These are phyloP conservation scores for Eucalyptus guilfoylei DNA, from an alignment of 345 rosid genomes.

Conservation along the genomic window DNA sequence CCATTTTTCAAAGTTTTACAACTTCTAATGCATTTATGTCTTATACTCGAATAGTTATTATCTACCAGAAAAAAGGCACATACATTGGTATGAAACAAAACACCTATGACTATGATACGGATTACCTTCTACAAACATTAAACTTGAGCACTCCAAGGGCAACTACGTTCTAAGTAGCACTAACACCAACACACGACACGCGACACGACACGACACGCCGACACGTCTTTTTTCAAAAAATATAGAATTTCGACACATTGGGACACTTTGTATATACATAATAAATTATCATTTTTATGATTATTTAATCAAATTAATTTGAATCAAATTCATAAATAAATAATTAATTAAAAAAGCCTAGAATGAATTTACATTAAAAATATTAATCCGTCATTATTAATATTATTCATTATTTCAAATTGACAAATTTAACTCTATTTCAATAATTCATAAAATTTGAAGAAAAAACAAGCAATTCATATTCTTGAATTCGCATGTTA, in stretches of 20 bases:
- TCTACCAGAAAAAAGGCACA: neutral
- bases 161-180: fast-evolving
- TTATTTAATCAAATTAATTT: no score
- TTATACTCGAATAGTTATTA: neutral
- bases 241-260: fast-evolving
- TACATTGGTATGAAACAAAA: neutral
- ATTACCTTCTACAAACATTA: neutral
- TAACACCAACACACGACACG: fast-evolving
- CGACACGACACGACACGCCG: fast-evolving
- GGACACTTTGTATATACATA: fast-evolving
- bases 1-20: neutral
- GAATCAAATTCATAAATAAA: no score
- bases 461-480: fast-evolving
- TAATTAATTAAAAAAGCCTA: no score
- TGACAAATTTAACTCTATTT: no score
- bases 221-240: no score
- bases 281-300: no score
- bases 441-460: no score
- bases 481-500: fast-evolving
- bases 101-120: neutral
- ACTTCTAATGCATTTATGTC: neutral
- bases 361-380: no score
- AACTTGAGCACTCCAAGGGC: neutral
- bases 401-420: no score
- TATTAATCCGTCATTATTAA: no score